Base-by-base conservation (phyloP, 2,329 filamentous ascomycete species). In the Diaporthe nobilis region DNA sequence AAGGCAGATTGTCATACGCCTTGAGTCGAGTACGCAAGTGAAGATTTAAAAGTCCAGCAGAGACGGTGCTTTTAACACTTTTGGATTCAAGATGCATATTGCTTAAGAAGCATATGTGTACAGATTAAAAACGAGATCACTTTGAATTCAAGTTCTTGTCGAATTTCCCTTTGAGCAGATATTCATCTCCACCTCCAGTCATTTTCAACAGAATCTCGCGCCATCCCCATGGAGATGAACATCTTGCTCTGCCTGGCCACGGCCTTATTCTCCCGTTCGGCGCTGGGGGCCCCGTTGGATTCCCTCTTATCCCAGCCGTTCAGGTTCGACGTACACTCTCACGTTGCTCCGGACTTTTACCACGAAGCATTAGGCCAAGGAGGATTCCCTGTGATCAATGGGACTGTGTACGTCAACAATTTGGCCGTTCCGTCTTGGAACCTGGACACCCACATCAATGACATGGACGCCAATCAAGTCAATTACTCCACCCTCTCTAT, bases 321-420 rank as follows among this genome's bases (percentile, higher is more conserved):
- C 2, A 42, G 61, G 0, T 4, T 65, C 42, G 61, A 65, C 10
- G 61, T 65, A 0, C 61, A 65, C 61, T 65, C 61, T 17, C 61
- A 65, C 42, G 61, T 65, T 17, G 42, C 47, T 34, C 61, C 61
- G 4, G 42, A 65, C 42, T 34, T 65, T 13, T 65, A 65, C 42
- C 17, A 25, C 1, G 25, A 65, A 10, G 61, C 61, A 8, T 28
- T 65, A 17, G 22, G 8, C 9, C 22, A 65, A 13, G 61, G 17
- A n/a, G 61, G 42, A 4, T 49, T 47, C 10, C 61, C 61, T 6
- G 42, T n/a, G 17, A n/a, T 31, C 42, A 65, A 65, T 6, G 61
- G 61, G 17, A 47, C 61, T 7, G 61, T 65, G 0, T 12, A 47
- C 12, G 42, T 34, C 0, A 65, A 49, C 7, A 28, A 10, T 17